Conservation (phyloP, 148 eudicot species). For the Camellia granthamiana region DNA sequence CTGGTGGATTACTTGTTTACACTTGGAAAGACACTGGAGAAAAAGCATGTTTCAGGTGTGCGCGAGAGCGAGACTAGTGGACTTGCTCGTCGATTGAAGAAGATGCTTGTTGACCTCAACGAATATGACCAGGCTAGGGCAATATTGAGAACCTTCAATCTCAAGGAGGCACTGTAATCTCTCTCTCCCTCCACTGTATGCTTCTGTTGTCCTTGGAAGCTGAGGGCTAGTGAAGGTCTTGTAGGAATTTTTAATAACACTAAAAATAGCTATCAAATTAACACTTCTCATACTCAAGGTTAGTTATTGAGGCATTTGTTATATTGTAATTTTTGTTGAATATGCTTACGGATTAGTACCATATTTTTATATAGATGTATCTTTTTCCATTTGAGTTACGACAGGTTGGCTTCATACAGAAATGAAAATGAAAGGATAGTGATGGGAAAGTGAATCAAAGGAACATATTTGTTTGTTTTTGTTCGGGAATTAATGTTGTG, state of each 20-base stretch:
- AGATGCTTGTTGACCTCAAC: constrained; percentile 87
- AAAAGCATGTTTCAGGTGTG: constrained; percentile 46
- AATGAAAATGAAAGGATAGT: too few species aligned
- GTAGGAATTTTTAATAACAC: background rate
- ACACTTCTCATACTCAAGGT: too few species aligned
- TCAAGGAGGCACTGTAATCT: constrained; percentile 74
- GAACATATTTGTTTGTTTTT: too few species aligned
- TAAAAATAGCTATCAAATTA: background rate
- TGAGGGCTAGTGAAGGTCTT: background rate
- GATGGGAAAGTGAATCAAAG: too few species aligned
- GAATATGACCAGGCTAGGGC: constrained; percentile 83
- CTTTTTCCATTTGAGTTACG: too few species aligned
- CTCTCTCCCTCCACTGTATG: background rate
- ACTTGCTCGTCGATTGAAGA: constrained; percentile 82
- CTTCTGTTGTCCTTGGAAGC: background rate
- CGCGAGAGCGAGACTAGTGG: constrained; percentile 46
- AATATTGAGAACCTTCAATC: constrained; percentile 65
- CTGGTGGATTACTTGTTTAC: constrained; percentile 64
- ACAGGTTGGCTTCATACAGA: too few species aligned
- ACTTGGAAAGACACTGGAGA: constrained; percentile 66
- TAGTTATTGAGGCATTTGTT: too few species aligned
- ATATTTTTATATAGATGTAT: too few species aligned
- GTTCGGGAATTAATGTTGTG: too few species aligned
- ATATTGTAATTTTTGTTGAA: too few species aligned
- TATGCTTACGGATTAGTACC: too few species aligned